Base-by-base conservation (phyloP, 192 early-diverging fungal genomes). In the Coemansia sp. region DNA sequence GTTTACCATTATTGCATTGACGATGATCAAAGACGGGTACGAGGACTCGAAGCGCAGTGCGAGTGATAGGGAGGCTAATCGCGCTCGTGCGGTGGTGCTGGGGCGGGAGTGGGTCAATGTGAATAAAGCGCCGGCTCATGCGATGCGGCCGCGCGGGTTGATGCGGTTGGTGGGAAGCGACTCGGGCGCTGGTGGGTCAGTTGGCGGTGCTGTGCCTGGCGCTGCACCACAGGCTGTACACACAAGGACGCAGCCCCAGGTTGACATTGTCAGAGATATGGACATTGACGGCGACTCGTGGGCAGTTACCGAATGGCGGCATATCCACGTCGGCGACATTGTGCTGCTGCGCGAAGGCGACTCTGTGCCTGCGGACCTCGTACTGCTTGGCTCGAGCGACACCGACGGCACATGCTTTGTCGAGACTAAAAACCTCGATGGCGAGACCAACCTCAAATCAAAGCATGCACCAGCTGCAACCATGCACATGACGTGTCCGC, bases 381-480 rank as follows among this genome's bases (percentile, higher is more conserved):
- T 97, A 17, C 85, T 97, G 70, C 82, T 99, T 6, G 83, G 86
- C 5, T 87, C 93, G 12, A 92, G 89, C 21, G 97, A 94, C 52
- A 77, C 84, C 3, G 92, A 94, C 61, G 87, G 87, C 47, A 68
- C 90, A 0, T 95, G 93, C 59, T 97, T 91, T 73, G 84, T 96
- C n/a, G 97, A 99, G 74, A 99, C 97, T 0, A 96, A 99, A 64
- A 95, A 97, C 67, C 84, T 99, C 38, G 97, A 99, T 61, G 97
- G 97, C 60, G 97, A 99, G 70, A 99, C 97, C 7, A 99, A 97
- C 66, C 82, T 99, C 31, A 99, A 99, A 76, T 86, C 92, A 25
- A 88, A 92, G 48, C 82, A 87, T 46, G 85, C 87, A 3, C 52
- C 89, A 54, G 65, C 79, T 0, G 83, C 86, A 15, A 94, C 91